phyloP scores from a whole-genome alignment of 2,329 filamentous ascomycete genomes.

The Arthrobotrys pseudoclavata region DNA sequence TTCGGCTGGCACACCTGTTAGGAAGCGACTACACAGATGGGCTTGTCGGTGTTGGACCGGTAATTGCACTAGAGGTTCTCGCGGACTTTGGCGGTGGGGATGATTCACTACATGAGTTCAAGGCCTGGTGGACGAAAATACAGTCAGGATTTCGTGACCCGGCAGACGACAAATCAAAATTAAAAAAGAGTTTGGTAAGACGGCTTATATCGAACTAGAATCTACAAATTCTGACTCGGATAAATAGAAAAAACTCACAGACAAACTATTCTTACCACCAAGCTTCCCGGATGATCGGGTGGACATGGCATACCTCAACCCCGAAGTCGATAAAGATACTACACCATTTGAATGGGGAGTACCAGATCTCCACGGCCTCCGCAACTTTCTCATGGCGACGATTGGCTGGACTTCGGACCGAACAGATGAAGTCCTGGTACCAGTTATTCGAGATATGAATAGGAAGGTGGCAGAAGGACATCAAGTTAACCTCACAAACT shows the following conservation, averaged over 20 bases:
- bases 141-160: conserved; percentile 79
- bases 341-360: conserved; percentile 95
- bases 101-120: conserved; percentile 78
- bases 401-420: conserved; percentile 93
- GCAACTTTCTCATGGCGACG: conserved; percentile 87
- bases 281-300: conserved; percentile 84
- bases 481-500: conserved; percentile 95
- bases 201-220: neutral
- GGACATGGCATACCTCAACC: conserved; percentile 83
- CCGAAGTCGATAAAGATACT: conserved; percentile 84
- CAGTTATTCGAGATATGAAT: conserved; percentile 97
- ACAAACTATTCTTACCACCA: conserved; percentile 85
- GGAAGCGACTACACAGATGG: conserved; percentile 97
- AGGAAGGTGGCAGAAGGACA: conserved; percentile 87
- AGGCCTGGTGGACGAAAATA: conserved; percentile 86
- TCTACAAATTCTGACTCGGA: neutral
- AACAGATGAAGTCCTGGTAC: conserved; percentile 94
- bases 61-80: conserved; percentile 93
- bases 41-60: conserved; percentile 88
- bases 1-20: conserved; percentile 88
- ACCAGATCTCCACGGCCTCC: conserved; percentile 86
- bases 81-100: conserved; percentile 80
- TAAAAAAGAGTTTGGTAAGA: conserved; percentile 81
- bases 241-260: conserved; percentile 49
- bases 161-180: conserved; percentile 73